Evolutionary conservation across 768 basidiomycete species (phyloP), one percentile per base, ranked within the genome.

Genomic region (Lyophyllum semitale): DNA sequence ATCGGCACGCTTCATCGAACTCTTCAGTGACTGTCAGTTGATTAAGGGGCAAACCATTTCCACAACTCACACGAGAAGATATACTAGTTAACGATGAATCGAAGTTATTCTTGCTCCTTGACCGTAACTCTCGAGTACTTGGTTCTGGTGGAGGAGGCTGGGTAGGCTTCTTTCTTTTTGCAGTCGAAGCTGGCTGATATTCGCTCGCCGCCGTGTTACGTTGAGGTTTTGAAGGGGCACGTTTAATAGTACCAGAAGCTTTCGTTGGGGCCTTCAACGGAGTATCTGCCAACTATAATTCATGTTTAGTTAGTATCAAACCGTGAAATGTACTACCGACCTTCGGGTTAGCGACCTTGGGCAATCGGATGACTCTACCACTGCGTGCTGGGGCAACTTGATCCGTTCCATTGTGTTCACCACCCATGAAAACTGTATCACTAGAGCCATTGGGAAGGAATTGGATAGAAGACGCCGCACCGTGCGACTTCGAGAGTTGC

Each of bases 91-190:
- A 57, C 1, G 73, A 71, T 29, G 73, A 70, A 33, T 76, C 77
- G 40, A 63, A 59, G 18, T 69, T 67, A 20, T 69, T 70, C 56
- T 77, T 81, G 57, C 71, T 72, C 56, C 77, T 73, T 50, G 81
- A 80, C 32, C 81, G 74, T 38, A 81, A 60, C 58, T 78, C 74
- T 23, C 79, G 71, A 7, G 73, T 75, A 55, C 72, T 76, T 25
- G 72, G 62, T 57, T 76, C 73, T 8, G 51, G 48, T 51, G 33
- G 42, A 32, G 50, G 58, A 38, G 57, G 57, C 40, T 68, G 71
- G 18, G 66, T 61, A 13, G 63, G 55, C 48, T 72, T 73, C 63
- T 73, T 76, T 61, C 77, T 71, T 55, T 73, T 75, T 26, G 70
- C 58, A 13, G 73, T 71, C 23, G 74, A 73, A 43, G 75, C 65